Evolutionary conservation across 2,329 filamentous ascomycete genomes (phyloP), one percentile per base, ranked within the genome.

Genomic region (Rasamsonia emersonii): DNA sequence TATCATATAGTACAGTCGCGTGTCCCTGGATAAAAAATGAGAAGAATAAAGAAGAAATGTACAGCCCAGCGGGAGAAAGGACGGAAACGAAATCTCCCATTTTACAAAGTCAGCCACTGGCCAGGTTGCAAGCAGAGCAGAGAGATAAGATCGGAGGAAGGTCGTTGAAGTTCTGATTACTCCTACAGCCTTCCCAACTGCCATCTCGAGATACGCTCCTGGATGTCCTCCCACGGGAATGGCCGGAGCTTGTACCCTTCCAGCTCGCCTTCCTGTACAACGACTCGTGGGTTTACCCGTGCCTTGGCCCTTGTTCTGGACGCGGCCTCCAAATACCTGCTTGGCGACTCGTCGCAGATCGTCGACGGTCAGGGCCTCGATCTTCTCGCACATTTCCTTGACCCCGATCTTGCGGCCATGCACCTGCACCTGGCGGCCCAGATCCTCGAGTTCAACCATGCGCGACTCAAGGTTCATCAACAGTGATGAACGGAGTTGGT

Each of bases 381-480:
- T 98, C 53, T 79, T 77, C 30, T 67, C 67, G 53, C 89, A 94
- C 89, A 98, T 96, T 54, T 96, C 88, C 44, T 77, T 76, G 5
- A 95, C 88, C 2, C 89, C 82, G 5, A 96, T 76, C 65, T 95
- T 94, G 44, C 77, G 75, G 14, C 89, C 91, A 54, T 96, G 88
- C n/a, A 95, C 85, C 66, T 96, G 91, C 8, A 98, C 86, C 58
- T 95, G 89, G 41, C 91, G 70, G 14, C 91, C 91, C 0, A 98
- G 71, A 56, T 98, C 91, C 62, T 98, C 91, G 5, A 98, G 73
- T 65, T 96, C 91, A 7, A 98, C 86, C 86, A 98, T 95, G 38
- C 91, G 75, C 46, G 79, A 86, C 65, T 98, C 91, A 17, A 98
- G 75, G 62, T 98, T 98, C 91, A 98, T 98, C 30, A 98, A 73